Evolutionary conservation across 352 stramenopile species (phyloP).

Genomic region (Blastocystis sp.): DNA sequence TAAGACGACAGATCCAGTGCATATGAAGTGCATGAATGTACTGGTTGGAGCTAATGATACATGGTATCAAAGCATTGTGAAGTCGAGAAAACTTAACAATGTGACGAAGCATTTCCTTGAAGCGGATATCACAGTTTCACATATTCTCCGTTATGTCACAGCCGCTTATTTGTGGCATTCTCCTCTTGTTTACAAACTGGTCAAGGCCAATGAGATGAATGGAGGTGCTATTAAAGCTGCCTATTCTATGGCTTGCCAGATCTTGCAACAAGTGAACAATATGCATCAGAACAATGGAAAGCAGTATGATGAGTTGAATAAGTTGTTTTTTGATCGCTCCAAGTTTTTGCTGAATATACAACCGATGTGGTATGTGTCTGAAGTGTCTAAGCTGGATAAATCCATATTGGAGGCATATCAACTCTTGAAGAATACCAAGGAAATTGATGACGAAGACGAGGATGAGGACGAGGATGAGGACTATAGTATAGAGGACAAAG

Average conservation of each 20-base stretch:
- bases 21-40: neutral
- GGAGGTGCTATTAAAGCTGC: neutral
- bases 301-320: neutral
- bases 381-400: neutral
- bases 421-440: constrained; percentile 36
- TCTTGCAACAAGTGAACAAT: constrained; percentile 7
- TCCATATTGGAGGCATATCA: neutral
- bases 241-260: neutral
- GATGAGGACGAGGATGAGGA: constrained; percentile 41
- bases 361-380: neutral
- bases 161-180: constrained; percentile 26
- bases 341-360: constrained; percentile 26
- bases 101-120: neutral
- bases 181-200: neutral
- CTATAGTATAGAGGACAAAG: neutral
- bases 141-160: neutral
- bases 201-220: neutral
- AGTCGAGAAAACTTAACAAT: constrained; percentile 19
- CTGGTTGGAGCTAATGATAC: neutral
- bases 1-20: neutral
- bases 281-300: neutral
- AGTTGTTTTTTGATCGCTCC: neutral
- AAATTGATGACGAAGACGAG: constrained; percentile 17
- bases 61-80: neutral
- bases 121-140: neutral